A percentile compares a stretch with the other conserved stretches of the same genome.
phyloP scores from a whole-genome alignment of 805 yeast genomes.

The Starmerella tilneyi region DNA sequence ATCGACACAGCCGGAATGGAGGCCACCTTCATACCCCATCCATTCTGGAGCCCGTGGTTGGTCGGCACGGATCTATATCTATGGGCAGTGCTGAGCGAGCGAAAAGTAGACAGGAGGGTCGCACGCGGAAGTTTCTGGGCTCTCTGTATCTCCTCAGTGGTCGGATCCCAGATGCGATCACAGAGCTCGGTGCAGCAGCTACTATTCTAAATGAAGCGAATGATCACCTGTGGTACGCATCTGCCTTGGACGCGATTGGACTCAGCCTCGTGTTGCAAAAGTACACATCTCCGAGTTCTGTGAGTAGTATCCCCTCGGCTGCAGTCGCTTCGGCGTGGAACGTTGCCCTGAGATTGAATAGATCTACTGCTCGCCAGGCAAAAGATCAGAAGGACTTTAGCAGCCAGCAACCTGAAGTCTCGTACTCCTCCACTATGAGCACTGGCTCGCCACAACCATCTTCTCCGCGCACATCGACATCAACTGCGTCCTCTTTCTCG shows the following conservation, averaged over 20 bases:
- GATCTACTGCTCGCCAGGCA: background rate
- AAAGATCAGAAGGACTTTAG: background rate
- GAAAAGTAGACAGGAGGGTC: conserved; percentile 48
- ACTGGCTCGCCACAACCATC: background rate
- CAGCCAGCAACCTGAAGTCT: background rate
- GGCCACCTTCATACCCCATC: conserved; percentile 12
- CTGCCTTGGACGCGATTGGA: conserved; percentile 73
- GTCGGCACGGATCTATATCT: conserved; percentile 30
- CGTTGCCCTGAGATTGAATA: conserved; percentile 9
- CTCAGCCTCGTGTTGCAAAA: conserved; percentile 54
- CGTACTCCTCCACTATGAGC: background rate
- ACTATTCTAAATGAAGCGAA: conserved; percentile 46
- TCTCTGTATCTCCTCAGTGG: conserved; percentile 76
- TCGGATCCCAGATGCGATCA: conserved; percentile 56
- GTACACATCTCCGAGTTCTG: conserved; percentile 30
- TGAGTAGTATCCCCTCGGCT: conserved; percentile 27
- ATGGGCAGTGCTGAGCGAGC: conserved; percentile 32
- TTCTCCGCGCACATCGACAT: conserved; percentile 2
- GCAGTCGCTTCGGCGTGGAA: conserved; percentile 24
- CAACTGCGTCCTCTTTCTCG: conserved; percentile 37
- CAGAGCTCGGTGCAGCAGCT: conserved; percentile 65
- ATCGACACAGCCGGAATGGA: background rate
- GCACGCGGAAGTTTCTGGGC: conserved; percentile 67
- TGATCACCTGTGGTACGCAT: conserved; percentile 81
- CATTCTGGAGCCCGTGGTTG: conserved; percentile 14